Base-by-base conservation (phyloP, 495 filamentous ascomycete genomes). In the Neurospora sp. region DNA sequence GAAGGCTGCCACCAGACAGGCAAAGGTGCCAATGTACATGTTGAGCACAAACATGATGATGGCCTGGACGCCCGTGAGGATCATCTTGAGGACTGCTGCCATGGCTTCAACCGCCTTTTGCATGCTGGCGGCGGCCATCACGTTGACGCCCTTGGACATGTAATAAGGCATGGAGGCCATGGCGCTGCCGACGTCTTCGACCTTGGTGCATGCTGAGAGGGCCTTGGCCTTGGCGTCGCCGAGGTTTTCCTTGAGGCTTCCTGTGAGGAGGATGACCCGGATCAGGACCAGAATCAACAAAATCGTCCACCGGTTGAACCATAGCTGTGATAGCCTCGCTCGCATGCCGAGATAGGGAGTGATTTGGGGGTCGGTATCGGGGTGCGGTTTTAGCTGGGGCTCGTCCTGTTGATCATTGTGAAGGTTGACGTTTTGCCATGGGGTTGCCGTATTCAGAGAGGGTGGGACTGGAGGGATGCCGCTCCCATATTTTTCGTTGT, bases 111-210 rank as follows among this genome's bases (percentile, higher is more conserved):
- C 91, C 3, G 92, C 88, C 40, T 91, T 88, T 70, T 93, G 92
- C 75, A 99, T 88, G 35, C 91, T 89, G 40, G 84, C 83, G 14
- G 93, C 93, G 8, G 93, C 90, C 41, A 98, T 83, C 42, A 93
- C 88, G 81, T 99, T 99, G 80, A 97, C 91, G 35, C 96, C 96
- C 53, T 87, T 83, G 2, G 94, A 88, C 76, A 98, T 89, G 84
- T 97, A 98, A 79, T 97, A 90, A 20, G 96, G 96, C 93, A 97
- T 96, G 22, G 95, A 98, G 31, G 94, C 96, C 93, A 99, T 95
- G 42, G 94, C 88, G 78, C 94, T 97, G 74, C 95, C 96, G 81
- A 96, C 88, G 70, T 92, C 92, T 81, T 99, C 95, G n/a, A 98
- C 94, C 74, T 90, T 89, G 70, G 91, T 93, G 77, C 96, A 99